phyloP scores from a whole-genome alignment of 192 early-diverging fungal genomes.

The Linnemannia hyalina region DNA sequence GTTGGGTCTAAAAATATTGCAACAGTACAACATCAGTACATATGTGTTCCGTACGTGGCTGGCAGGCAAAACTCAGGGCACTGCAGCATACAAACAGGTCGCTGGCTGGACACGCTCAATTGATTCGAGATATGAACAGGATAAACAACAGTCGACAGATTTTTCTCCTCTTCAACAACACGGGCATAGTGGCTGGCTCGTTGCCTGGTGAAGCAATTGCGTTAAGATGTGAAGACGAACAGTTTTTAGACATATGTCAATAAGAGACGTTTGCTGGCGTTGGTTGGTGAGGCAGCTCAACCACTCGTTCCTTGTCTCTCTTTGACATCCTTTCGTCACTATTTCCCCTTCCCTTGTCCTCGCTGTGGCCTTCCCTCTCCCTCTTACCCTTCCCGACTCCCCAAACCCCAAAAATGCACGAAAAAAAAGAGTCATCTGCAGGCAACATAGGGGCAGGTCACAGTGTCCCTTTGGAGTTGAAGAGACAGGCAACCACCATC shows the following conservation, averaged over 20 bases:
- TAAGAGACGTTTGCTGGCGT: background rate
- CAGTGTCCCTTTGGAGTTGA: background rate
- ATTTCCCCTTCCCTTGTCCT: background rate
- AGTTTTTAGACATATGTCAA: background rate
- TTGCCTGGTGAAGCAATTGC: background rate
- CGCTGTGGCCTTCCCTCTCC: background rate
- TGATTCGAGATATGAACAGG: background rate
- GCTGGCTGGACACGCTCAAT: background rate
- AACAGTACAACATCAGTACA: conserved; percentile 5
- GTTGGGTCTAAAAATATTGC: conserved; percentile 1
- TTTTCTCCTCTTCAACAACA: background rate
- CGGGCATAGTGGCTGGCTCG: background rate
- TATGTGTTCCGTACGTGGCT: background rate
- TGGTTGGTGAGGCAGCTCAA: background rate
- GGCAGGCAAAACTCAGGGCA: background rate
- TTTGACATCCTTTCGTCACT: background rate
- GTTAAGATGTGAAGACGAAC: background rate
- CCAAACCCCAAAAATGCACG: background rate
- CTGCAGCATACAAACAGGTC: background rate
- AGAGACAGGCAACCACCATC: background rate
- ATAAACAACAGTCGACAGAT: background rate
- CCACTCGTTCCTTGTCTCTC: background rate
- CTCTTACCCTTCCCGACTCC: background rate
- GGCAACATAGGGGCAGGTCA: conserved; percentile 7
- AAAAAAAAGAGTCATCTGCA: conserved; percentile 8